Percentiles rank a stretch among this genome's conserved stretches.
These are phyloP conservation scores for Drechslera avenae DNA, from an alignment of 2,329 filamentous ascomycete species.

Conservation along the genomic window DNA sequence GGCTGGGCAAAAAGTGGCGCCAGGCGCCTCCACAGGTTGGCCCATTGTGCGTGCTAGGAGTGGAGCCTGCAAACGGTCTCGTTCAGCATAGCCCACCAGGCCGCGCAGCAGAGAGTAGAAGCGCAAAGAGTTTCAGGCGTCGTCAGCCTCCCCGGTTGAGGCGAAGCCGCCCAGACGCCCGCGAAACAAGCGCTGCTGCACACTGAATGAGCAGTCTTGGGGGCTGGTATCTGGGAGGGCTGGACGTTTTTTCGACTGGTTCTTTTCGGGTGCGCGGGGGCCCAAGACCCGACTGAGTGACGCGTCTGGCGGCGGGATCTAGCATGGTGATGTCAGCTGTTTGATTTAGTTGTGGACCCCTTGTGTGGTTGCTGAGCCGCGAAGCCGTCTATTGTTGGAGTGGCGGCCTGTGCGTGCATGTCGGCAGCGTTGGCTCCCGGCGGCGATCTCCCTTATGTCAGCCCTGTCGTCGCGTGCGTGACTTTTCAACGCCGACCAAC, in stretches of 20 bases:
- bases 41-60: constrained; percentile 2
- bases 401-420: constrained; percentile 15
- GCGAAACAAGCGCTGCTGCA: constrained; percentile 31
- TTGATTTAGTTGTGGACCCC: constrained; percentile 10
- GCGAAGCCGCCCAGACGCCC: constrained; percentile 23
- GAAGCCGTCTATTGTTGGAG: constrained; percentile 24
- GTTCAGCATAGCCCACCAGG: constrained; percentile 25
- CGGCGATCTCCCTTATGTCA: constrained; percentile 13
- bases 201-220: not conserved
- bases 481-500: too few species aligned
- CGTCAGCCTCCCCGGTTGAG: constrained; percentile 31
- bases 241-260: not conserved
- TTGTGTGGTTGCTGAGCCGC: constrained; percentile 2
- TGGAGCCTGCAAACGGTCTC: constrained; percentile 9
- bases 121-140: constrained; percentile 39
- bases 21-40: not conserved
- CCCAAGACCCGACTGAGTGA: not conserved
- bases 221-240: constrained; percentile 2
- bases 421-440: constrained; percentile 7
- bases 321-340: constrained; percentile 16
- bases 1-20: constrained; percentile 13
- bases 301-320: constrained; percentile 5
- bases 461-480: not conserved
- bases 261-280: too few species aligned
- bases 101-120: constrained; percentile 15